phyloP scores from a whole-genome alignment of 2,329 filamentous ascomycete species.

The Hypocreales sp. region DNA sequence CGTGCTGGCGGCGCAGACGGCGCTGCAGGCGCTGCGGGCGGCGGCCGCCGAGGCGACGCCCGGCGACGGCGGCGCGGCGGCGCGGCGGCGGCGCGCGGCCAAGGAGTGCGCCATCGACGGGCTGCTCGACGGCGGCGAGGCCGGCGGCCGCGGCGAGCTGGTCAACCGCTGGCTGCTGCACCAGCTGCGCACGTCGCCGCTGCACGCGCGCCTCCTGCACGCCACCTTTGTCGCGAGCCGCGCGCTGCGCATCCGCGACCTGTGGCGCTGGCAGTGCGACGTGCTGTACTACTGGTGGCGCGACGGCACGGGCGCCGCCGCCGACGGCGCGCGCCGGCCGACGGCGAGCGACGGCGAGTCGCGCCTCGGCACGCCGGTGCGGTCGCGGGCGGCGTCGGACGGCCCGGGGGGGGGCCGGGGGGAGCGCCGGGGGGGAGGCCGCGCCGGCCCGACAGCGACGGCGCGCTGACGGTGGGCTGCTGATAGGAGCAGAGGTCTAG shows the following conservation, averaged over 20 bases:
- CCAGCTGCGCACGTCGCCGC: constrained; percentile 27
- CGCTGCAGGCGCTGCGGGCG: constrained; percentile 22
- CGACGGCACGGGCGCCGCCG: constrained; percentile 9
- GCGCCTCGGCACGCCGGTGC: constrained; percentile 9
- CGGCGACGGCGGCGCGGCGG: no score
- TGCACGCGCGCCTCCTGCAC: constrained; percentile 28
- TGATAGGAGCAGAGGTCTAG: no score
- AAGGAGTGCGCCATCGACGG: constrained; percentile 33
- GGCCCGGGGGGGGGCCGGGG: constrained; percentile 1
- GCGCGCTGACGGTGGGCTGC: constrained; percentile 4
- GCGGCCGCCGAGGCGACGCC: no score
- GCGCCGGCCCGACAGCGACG: constrained; percentile 3
- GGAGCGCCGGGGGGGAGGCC: not conserved
- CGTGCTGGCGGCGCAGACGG: constrained; percentile 23
- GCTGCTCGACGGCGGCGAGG: constrained; percentile 20
- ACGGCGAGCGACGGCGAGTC: constrained; percentile 11
- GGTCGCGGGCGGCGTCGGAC: constrained; percentile 14
- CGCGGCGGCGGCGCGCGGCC: no score
- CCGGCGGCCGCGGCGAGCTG: constrained; percentile 25
- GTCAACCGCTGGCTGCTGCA: constrained; percentile 37
- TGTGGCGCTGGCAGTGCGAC: constrained; percentile 19
- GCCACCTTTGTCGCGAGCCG: constrained; percentile 12
- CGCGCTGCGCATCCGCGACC: constrained; percentile 16
- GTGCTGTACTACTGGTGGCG: constrained; percentile 22
- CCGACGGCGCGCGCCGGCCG: constrained; percentile 5